Conservation (phyloP, 768 basidiomycete genomes). For the Gloeophyllum trabeum region DNA sequence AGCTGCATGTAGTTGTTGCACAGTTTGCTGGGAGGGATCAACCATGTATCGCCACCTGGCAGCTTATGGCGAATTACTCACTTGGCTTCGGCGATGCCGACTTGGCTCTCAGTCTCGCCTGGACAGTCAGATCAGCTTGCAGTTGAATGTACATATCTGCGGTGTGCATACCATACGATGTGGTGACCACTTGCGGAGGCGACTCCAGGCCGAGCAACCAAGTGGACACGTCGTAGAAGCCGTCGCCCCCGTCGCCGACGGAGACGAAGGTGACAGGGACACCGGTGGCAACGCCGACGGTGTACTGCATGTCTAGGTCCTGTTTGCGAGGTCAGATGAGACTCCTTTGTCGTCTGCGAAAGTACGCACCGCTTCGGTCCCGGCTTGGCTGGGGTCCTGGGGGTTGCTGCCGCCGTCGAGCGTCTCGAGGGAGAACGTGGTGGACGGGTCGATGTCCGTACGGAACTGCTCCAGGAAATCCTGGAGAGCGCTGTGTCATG, state of each 20-base stretch:
- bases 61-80: too few relatives aligned
- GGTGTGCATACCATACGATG: constrained; percentile 20
- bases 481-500: too few relatives aligned
- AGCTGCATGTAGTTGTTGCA: constrained; percentile 25
- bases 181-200: constrained; percentile 13
- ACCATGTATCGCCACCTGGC: not conserved
- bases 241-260: constrained; percentile 11
- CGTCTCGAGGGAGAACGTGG: constrained; percentile 22
- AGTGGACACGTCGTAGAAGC: constrained; percentile 20
- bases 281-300: constrained; percentile 19
- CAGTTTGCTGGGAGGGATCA: constrained; percentile 11
- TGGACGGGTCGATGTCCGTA: constrained; percentile 19
- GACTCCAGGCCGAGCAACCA: constrained; percentile 8
- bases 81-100: too few relatives aligned
- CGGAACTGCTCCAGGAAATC: constrained; percentile 17
- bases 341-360: too few relatives aligned
- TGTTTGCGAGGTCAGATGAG: constrained; percentile 17
- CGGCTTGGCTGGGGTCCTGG: constrained; percentile 17
- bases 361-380: constrained; percentile 23
- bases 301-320: constrained; percentile 26
- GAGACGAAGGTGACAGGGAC: constrained; percentile 17
- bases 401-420: constrained; percentile 25
- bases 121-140: not conserved
- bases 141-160: constrained; percentile 15
- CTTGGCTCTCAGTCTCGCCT: too few relatives aligned